Percentiles rank a stretch among this genome's conserved stretches.
These are phyloP conservation scores for Tolypocladium cylindrosporum DNA, from an alignment of 2,329 filamentous ascomycete genomes.

Conservation along the genomic window DNA sequence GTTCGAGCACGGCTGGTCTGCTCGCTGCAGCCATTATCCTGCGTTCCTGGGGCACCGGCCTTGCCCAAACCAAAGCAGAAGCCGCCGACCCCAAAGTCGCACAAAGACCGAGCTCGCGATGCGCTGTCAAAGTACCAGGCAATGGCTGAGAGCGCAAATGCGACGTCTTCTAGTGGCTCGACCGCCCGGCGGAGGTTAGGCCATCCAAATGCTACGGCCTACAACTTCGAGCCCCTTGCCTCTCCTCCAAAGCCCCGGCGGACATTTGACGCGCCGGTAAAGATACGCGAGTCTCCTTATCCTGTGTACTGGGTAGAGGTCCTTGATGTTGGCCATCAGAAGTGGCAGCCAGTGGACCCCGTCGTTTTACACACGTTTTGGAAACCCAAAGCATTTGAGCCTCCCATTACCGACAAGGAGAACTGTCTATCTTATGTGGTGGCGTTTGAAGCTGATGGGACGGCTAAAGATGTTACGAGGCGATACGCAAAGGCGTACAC, in stretches of 20 bases:
- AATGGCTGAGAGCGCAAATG: constrained; percentile 26
- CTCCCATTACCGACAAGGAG: constrained; percentile 64
- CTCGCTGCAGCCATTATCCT: constrained; percentile 76
- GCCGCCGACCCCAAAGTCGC: constrained; percentile 18
- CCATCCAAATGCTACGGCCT: constrained; percentile 44
- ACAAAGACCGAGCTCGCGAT: constrained; percentile 18
- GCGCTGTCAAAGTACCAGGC: constrained; percentile 17
- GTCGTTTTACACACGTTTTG: constrained; percentile 69
- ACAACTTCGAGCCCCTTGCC: constrained; percentile 34
- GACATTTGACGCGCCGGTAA: constrained; percentile 24
- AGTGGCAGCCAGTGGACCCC: constrained; percentile 84
- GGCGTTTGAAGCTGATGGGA: constrained; percentile 72
- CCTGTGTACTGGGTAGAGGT: constrained; percentile 94
- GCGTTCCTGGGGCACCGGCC: constrained; percentile 43
- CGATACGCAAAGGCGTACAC: constrained; percentile 84
- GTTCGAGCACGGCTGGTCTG: constrained; percentile 78
- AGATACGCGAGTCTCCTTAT: constrained; percentile 59
- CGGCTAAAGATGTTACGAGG: constrained; percentile 73
- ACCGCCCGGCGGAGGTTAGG: constrained; percentile 39
- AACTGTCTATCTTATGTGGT: constrained; percentile 79
- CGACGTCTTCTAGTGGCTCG: constrained; percentile 17
- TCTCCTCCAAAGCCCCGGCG: constrained; percentile 24
- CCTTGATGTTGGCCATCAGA: constrained; percentile 75
- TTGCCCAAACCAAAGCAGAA: constrained; percentile 29
- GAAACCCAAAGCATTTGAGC: constrained; percentile 69